Evolutionary conservation across 2,329 filamentous ascomycete genomes (phyloP), one percentile per base, ranked within the genome.

Genomic region (Bipolaris cookei): DNA sequence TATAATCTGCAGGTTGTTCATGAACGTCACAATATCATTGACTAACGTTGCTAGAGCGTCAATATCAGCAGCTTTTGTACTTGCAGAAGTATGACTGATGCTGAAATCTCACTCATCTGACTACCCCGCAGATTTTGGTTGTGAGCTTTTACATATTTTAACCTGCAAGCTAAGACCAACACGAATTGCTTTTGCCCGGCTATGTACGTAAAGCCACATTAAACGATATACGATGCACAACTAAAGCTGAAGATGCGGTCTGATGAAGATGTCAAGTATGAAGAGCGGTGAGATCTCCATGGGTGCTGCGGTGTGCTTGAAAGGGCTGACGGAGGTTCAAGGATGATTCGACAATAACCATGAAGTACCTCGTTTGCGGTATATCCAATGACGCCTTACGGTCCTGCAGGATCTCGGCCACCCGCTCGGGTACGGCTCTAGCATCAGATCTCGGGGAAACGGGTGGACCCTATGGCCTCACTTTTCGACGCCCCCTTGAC

Each of bases 361-460:
- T 18, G 32, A 21, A 18, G 16, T 13, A 21, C 38, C 21, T 32
- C 45, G 21, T 50, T 50, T 30, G 52, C 8, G 21, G 32, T 32
- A 8, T n/a, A 42, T 8, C 4, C 34, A 18, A 6, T 35, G 5
- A 34, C 16, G 18, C 16, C 30, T 20, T 6, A 8, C 21, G 46
- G 42, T 38, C 43, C 32, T 50, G 25, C 49, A 41, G 30, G 37
- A 52, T 44, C 38, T 43, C 37, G 28, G 21, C 35, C 49, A 23
- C 32, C 42, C 18, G 39, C 11, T 35, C 30, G 43, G 37, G 34
- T 44, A 30, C 14, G 28, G 45, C 43, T 20, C 23, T 41, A 46
- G 21, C 30, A 37, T 20, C 14, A 47, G 49, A 46, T 53, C 53
- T 25, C 45, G 55, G 55, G 55, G 55, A 49, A 45, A 30, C 37